phyloP scores from a whole-genome alignment of 257 asterid genomes.

The Prunella vulgaris region DNA sequence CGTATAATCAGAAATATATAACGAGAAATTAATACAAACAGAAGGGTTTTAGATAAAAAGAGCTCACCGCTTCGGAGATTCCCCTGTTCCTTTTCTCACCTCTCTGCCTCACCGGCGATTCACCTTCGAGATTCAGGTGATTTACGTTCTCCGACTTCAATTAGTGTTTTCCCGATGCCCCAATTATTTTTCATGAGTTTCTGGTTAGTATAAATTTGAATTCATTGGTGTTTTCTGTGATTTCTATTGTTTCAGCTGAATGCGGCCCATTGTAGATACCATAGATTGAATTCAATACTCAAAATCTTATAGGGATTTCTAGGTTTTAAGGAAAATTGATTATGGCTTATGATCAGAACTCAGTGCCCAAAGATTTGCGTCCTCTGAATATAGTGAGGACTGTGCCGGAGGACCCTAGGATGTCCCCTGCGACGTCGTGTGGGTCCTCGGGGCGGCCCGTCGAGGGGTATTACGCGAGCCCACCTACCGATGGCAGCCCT shows the following conservation, averaged over 20 bases:
- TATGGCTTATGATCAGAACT: slow-evolving; percentile 85
- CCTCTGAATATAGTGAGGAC: slow-evolving; percentile 59
- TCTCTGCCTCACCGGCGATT: not conserved
- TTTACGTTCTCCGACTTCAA: not conserved
- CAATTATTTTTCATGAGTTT: slow-evolving; percentile 4
- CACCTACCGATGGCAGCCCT: slow-evolving; percentile 49
- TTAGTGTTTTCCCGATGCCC: not conserved
- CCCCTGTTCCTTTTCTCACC: slow-evolving; percentile 22
- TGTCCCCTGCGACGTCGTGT: slow-evolving; percentile 47
- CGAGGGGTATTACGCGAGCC: slow-evolving; percentile 60
- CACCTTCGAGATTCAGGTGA: slow-evolving; percentile 21
- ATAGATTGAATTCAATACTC: slow-evolving; percentile 14
- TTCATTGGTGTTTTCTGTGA: not conserved
- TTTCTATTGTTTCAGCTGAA: slow-evolving; percentile 22
- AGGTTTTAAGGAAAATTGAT: not conserved
- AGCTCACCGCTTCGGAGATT: slow-evolving; percentile 27
- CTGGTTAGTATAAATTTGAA: not conserved
- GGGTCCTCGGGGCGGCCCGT: slow-evolving; percentile 54
- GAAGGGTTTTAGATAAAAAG: slow-evolving; percentile 15
- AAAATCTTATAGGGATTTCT: slow-evolving; percentile 15
- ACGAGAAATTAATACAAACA: not conserved
- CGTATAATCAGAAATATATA: not conserved
- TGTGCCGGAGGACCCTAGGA: slow-evolving; percentile 61
- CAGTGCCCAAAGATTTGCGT: slow-evolving; percentile 65
- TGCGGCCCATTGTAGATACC: not conserved